Percentiles rank a stretch among this genome's conserved stretches.
phyloP scores from a whole-genome alignment of 306 rosid species.

The Notholithocarpus densiflorus region DNA sequence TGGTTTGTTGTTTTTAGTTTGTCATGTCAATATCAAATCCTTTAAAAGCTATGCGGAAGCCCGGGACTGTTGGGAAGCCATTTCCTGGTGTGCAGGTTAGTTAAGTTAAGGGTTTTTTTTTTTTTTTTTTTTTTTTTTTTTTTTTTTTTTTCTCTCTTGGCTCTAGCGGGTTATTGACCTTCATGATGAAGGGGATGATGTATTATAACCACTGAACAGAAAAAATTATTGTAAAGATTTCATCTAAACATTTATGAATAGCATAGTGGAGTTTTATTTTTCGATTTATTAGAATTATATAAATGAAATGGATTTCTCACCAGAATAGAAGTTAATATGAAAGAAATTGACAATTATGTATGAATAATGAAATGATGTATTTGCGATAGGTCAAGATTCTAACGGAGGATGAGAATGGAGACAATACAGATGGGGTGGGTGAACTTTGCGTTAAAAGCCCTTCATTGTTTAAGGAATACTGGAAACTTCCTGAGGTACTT shows the following conservation, averaged over 20 bases:
- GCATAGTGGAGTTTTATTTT: not conserved
- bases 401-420: slow-evolving; percentile 42
- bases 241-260: too few species aligned
- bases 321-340: not conserved
- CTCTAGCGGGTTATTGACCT: too few species aligned
- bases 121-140: not conserved
- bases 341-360: not conserved
- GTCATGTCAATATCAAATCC: slow-evolving; percentile 98
- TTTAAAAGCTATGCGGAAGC: slow-evolving; percentile 75
- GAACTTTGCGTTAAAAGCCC: slow-evolving; percentile 85
- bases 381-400: slow-evolving; percentile 59
- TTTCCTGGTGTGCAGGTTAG: slow-evolving; percentile 89
- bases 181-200: too few species aligned
- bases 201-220: too few species aligned
- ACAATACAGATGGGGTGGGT: slow-evolving; percentile 38
- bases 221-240: too few species aligned
- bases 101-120: slow-evolving; percentile 4
- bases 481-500: slow-evolving; percentile 86
- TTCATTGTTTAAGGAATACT: slow-evolving; percentile 79
- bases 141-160: not conserved
- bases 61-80: slow-evolving; percentile 94
- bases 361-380: slow-evolving; percentile 7
- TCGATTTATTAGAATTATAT: not conserved
- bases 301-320: not conserved
- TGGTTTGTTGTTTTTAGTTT: slow-evolving; percentile 54